These are phyloP conservation scores for Candida incommunis DNA, from an alignment of 805 yeast genomes.

Conservation along the genomic window DNA sequence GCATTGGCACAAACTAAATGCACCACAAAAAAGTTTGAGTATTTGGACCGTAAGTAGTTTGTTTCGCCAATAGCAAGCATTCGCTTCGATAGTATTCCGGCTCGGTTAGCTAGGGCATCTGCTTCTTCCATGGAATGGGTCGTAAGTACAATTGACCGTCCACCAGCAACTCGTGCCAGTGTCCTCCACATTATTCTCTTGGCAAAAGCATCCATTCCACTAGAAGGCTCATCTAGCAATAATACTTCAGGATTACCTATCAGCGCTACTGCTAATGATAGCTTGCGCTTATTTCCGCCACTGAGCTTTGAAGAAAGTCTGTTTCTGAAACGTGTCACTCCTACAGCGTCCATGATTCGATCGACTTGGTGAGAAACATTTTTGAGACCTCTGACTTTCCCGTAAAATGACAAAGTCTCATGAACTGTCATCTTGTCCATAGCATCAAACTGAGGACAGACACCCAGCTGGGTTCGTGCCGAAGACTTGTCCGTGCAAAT, in stretches of 20 bases:
- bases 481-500: slow-evolving; percentile 14
- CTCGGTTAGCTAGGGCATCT: slow-evolving; percentile 22
- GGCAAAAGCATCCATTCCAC: slow-evolving; percentile 26
- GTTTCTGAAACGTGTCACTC: slow-evolving; percentile 17
- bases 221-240: slow-evolving; percentile 24
- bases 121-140: slow-evolving; percentile 27
- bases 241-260: slow-evolving; percentile 23
- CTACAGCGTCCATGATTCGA: slow-evolving; percentile 20
- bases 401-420: slow-evolving; percentile 20
- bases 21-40: slow-evolving; percentile 18
- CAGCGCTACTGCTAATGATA: slow-evolving; percentile 22
- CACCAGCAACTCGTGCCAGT: slow-evolving; percentile 17
- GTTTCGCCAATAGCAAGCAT: slow-evolving; percentile 21
- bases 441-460: slow-evolving; percentile 26
- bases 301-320: slow-evolving; percentile 20
- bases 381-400: slow-evolving; percentile 18
- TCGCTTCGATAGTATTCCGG: slow-evolving; percentile 20
- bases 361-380: slow-evolving; percentile 17
- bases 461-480: slow-evolving; percentile 22
- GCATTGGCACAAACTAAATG: slow-evolving; percentile 18
- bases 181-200: slow-evolving; percentile 26
- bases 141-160: slow-evolving; percentile 22
- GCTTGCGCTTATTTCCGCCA: slow-evolving; percentile 24
- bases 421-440: slow-evolving; percentile 22
- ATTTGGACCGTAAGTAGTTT: slow-evolving; percentile 14